These are phyloP conservation scores for Rosellinia necatrix DNA, from an alignment of 2,329 filamentous ascomycete species.

Conservation along the genomic window DNA sequence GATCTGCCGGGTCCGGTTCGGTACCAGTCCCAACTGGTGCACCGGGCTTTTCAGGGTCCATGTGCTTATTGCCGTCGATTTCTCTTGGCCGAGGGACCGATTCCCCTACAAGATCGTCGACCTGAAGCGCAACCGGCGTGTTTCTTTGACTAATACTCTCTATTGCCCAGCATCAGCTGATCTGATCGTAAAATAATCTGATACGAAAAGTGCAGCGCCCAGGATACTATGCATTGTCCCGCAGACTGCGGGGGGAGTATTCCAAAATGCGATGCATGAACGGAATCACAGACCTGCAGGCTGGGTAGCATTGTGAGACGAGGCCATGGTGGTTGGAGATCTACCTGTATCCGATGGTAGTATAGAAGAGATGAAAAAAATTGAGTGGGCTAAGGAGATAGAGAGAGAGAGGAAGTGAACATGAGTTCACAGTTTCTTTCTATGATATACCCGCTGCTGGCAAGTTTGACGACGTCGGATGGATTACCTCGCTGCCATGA, in stretches of 20 bases:
- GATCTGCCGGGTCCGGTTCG: slow-evolving; percentile 37
- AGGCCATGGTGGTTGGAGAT: slow-evolving; percentile 14
- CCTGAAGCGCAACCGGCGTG: slow-evolving; percentile 3
- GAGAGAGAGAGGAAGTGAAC: background rate
- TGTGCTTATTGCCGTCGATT: background rate
- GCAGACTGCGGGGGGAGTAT: slow-evolving; percentile 11
- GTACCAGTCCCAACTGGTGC: slow-evolving; percentile 3
- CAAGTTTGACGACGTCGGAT: background rate
- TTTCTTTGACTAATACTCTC: slow-evolving; percentile 7
- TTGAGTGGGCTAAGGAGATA: background rate
- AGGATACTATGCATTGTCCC: slow-evolving; percentile 8
- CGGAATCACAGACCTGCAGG: slow-evolving; percentile 6
- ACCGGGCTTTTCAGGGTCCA: slow-evolving; percentile 5
- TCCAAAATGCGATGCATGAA: slow-evolving; percentile 11
- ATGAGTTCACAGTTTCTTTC: background rate
- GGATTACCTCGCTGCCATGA: slow-evolving; percentile 1
- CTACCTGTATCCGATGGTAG: background rate
- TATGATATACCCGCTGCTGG: background rate
- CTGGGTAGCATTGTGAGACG: slow-evolving; percentile 2
- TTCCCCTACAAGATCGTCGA: background rate
- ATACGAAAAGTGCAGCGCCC: slow-evolving; percentile 13
- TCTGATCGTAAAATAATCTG: slow-evolving; percentile 8
- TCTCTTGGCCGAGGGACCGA: slow-evolving; percentile 3
- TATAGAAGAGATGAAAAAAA: background rate
- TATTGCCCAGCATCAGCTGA: slow-evolving; percentile 12